Conservation (phyloP, 257 asterid species). For the Paraleonurus japonicus region DNA sequence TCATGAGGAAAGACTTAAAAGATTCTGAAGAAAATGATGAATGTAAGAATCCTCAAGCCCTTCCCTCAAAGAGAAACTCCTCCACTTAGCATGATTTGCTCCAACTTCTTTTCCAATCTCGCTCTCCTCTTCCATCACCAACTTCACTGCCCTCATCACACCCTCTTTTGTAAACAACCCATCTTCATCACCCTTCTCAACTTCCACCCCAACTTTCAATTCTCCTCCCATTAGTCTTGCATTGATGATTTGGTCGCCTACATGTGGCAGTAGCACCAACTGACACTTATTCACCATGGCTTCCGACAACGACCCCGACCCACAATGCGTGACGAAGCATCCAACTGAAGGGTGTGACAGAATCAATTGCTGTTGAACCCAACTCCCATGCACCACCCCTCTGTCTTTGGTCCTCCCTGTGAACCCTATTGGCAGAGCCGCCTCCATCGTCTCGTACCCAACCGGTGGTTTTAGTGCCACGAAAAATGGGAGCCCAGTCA, state of each 20-base stretch:
- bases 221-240: slow-evolving; percentile 39
- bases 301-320: slow-evolving; percentile 41
- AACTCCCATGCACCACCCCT: slow-evolving; percentile 38
- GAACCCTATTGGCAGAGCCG: slow-evolving; percentile 41
- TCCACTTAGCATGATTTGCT: slow-evolving; percentile 42
- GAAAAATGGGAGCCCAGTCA: slow-evolving; percentile 35
- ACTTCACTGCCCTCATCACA: slow-evolving; percentile 27
- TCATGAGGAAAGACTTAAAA: slow-evolving; percentile 20
- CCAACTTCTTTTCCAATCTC: slow-evolving; percentile 32
- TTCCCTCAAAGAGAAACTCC: slow-evolving; percentile 32
- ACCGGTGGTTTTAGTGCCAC: slow-evolving; percentile 37
- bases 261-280: slow-evolving; percentile 37
- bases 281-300: slow-evolving; percentile 38
- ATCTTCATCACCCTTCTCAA: slow-evolving; percentile 48
- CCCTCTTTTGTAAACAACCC: slow-evolving; percentile 41
- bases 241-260: slow-evolving; percentile 32
- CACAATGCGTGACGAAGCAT: slow-evolving; percentile 50
- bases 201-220: slow-evolving; percentile 42
- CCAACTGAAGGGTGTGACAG: slow-evolving; percentile 39
- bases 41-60: slow-evolving; percentile 48
- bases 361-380: slow-evolving; percentile 46
- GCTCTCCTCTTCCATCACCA: slow-evolving; percentile 36
- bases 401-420: slow-evolving; percentile 14
- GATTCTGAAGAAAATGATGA: slow-evolving; percentile 33
- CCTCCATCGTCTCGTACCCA: slow-evolving; percentile 33